Conservation (phyloP, 2,329 filamentous ascomycete species). For the Alternaria incomplexa region DNA sequence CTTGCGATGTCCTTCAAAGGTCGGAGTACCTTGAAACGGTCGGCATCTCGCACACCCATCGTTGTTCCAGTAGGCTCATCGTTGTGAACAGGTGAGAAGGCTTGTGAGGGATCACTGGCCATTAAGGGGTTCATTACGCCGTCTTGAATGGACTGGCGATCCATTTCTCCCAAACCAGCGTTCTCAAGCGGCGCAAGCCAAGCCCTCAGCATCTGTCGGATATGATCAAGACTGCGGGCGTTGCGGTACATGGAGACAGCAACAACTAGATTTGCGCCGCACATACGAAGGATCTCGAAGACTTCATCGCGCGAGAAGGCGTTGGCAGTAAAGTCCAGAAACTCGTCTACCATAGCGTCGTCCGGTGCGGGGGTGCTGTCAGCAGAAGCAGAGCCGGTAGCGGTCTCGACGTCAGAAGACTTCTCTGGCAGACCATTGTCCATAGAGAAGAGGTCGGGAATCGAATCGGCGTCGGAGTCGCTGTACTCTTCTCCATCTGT, state of each 20-base stretch:
- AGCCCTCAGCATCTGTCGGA: not conserved
- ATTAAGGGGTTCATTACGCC: not conserved
- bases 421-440: not conserved
- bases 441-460: not conserved
- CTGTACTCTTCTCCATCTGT: not conserved
- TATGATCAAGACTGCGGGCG: not conserved
- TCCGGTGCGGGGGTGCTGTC: not conserved
- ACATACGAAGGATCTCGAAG: constrained; percentile 1
- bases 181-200: not conserved
- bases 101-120: not conserved
- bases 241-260: not conserved
- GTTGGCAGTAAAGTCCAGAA: not conserved
- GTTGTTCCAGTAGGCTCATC: not conserved
- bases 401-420: not conserved
- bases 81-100: not conserved
- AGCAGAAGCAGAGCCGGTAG: not conserved
- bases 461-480: not conserved
- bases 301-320: not conserved
- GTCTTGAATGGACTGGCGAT: not conserved
- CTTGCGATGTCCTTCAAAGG: not conserved
- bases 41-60: not conserved
- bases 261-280: not conserved
- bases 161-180: not conserved
- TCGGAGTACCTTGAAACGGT: not conserved
- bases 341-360: not conserved